Evolutionary conservation across 75 land plant species (phyloP), one percentile per base, ranked within the genome.

Genomic region (Selaginella moellendorffii): DNA sequence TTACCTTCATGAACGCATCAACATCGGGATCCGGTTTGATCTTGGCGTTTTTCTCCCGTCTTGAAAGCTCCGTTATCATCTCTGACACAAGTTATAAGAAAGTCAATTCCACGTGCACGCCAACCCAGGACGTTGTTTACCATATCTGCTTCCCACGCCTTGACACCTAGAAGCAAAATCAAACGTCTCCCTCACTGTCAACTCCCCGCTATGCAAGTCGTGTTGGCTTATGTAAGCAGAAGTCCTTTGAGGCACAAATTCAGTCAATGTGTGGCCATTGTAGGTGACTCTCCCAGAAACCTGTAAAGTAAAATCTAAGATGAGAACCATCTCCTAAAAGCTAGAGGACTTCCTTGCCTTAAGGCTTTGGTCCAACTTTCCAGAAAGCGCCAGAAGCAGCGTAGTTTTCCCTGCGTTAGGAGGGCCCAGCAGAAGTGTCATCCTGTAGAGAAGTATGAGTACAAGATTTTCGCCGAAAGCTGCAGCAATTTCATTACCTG

Each of bases 1-100:
- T 24, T 71, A 86, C 96, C 83, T 89, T 90, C 80, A 90, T 83
- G 65, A 83, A 90, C 59, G 80, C 66, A 73, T 90, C 96, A 22
- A 86, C 78, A 76, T 86, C 96, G 63, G 79, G 77, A 66, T 90
- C 96, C 46, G 96, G 96, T 56, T 78, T 83, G 27, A 90, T 78
- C 10, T 82, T 79, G 19, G 78, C 75, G 52, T 64, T 54, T 67
- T 86, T 90, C 64, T 89, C 96, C 61, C 90, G 73, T 64, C 81
- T 79, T 9, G 79, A 63, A 18, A 86, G 81, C 69, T 90, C 96
- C 74, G 65, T 42, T 30, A 90, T 78, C 82, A 90, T 78, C 69
- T 86, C 96, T 92, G 67, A n/a, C n/a, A n/a, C n/a, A 36, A 36
- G 46, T 36, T 36, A 14, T 14, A 5, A 14, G 14, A 36, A 14